Conservation (phyloP, 352 stramenopile species). For the Phytophthora sp. region DNA sequence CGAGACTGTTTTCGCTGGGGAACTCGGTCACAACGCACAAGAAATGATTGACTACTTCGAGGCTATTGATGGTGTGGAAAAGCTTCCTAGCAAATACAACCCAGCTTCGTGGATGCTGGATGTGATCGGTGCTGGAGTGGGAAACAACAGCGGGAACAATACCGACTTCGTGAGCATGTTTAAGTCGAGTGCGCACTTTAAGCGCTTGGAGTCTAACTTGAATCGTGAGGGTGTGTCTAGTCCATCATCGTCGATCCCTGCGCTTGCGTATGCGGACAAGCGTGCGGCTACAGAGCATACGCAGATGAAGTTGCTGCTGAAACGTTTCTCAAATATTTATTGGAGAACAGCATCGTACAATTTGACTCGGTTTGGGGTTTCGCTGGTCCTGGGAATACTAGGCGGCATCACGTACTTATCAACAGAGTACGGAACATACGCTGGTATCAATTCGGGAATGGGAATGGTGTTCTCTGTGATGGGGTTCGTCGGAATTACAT, state of each 20-base stretch:
- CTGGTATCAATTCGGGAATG: constrained; percentile 16
- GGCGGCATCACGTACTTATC: constrained; percentile 1
- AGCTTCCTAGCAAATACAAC: constrained; percentile 1
- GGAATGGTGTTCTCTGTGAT: constrained; percentile 14
- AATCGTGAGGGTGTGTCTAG: constrained; percentile 2
- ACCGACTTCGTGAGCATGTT: constrained; percentile 11
- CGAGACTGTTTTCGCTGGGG: constrained; percentile 15
- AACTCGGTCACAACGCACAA: constrained; percentile 8
- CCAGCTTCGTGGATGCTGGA: constrained; percentile 18
- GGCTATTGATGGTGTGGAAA: constrained; percentile 13
- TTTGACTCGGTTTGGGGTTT: constrained; percentile 13
- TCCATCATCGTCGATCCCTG: not conserved
- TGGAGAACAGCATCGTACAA: constrained; percentile 22
- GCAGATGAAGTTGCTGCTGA: constrained; percentile 18
- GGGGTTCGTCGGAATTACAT: constrained; percentile 1
- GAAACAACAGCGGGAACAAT: not conserved
- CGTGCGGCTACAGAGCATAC: constrained; percentile 16
- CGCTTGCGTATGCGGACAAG: constrained; percentile 14
- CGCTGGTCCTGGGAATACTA: not conserved
- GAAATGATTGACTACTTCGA: constrained; percentile 22
- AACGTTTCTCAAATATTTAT: constrained; percentile 15
- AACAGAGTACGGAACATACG: constrained; percentile 5
- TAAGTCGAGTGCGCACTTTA: not conserved
- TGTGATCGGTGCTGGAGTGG: constrained; percentile 17
- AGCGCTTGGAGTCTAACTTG: constrained; percentile 2